Evolutionary conservation across 2,329 filamentous ascomycete species (phyloP), one percentile per base, ranked within the genome.

Genomic region (Monascus ruber): DNA sequence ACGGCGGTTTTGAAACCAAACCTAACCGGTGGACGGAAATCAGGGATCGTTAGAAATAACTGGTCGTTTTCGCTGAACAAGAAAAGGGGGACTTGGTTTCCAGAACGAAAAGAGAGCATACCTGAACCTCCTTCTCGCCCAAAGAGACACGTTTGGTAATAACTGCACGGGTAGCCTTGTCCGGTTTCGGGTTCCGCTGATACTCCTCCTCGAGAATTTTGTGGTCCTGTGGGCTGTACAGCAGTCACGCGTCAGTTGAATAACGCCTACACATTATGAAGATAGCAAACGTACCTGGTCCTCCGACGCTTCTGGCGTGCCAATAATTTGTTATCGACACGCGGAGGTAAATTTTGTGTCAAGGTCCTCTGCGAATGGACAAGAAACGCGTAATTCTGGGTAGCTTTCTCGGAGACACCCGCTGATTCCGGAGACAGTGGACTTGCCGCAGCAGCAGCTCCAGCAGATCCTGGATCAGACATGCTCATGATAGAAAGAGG

Each of bases 61-160:
- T 26, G 7, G 11, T 17, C 17, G 17, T 17, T 17, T 17, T 17
- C 17, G 17, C 17, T 17, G 3, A 17, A 17, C 17, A 17, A 17
- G 17, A 17, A 17, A 17, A 17, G 17, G 17, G 17, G 17, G 17
- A 17, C 17, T 17, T 17, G 17, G 17, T 17, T 17, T 17, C 17
- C 17, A 24, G 10, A 7, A 24, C 8, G 24, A 9, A n/a, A 9
- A 29, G n/a, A 44, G 45, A 42, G 40, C 81, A 63, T 68, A 94
- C 89, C 79, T 95, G 89, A 31, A 95, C 86, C 69, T 95, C 88
- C 63, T 94, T 95, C 68, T 95, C 88, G 49, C 85, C 89, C 47
- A 96, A 73, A 24, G 85, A 83, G 44, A 95, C 87, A 63, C 80
- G 83, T 64, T 77, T 76, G 43, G 93, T 85, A 47, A 96, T 87